phyloP scores from a whole-genome alignment of 192 early-diverging fungal species.

The Coemansia sp. region DNA sequence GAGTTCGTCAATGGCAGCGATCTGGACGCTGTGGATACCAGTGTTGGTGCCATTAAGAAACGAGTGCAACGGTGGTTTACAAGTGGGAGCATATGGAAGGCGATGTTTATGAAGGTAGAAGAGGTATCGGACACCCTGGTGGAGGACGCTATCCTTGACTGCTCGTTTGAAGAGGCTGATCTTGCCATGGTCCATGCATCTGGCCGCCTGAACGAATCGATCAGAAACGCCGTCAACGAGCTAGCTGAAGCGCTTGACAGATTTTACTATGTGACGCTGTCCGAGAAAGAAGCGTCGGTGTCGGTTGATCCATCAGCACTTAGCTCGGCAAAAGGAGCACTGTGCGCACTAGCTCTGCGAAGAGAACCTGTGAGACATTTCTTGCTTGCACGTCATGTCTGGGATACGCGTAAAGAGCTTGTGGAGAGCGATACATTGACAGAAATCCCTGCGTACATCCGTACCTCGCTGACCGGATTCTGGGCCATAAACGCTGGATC shows the following conservation, averaged over 20 bases:
- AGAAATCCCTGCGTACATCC: slow-evolving; percentile 31
- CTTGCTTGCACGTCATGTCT: slow-evolving; percentile 33
- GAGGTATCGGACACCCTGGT: slow-evolving; percentile 34
- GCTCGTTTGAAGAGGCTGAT: slow-evolving; percentile 44
- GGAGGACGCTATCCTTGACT: slow-evolving; percentile 31
- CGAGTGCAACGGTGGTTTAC: slow-evolving; percentile 33
- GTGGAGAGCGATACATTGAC: slow-evolving; percentile 20
- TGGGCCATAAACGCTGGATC: slow-evolving; percentile 38
- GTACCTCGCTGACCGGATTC: slow-evolving; percentile 38
- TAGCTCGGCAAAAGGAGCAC: slow-evolving; percentile 11
- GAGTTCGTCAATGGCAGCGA: slow-evolving; percentile 30
- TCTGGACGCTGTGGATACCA: slow-evolving; percentile 27
- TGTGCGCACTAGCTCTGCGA: slow-evolving; percentile 25
- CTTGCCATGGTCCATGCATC: slow-evolving; percentile 47
- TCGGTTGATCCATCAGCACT: slow-evolving; percentile 3
- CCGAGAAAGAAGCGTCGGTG: background rate
- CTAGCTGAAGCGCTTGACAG: slow-evolving; percentile 14
- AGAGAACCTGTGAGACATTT: slow-evolving; percentile 30
- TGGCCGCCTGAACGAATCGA: slow-evolving; percentile 39
- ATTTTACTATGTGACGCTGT: background rate
- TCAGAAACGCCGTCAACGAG: slow-evolving; percentile 9
- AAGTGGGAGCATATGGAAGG: slow-evolving; percentile 38
- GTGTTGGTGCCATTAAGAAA: slow-evolving; percentile 29
- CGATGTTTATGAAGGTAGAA: slow-evolving; percentile 39
- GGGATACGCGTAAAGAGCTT: slow-evolving; percentile 27